Conservation (phyloP, 2,329 filamentous ascomycete species). For the Colletotrichum sp. region DNA sequence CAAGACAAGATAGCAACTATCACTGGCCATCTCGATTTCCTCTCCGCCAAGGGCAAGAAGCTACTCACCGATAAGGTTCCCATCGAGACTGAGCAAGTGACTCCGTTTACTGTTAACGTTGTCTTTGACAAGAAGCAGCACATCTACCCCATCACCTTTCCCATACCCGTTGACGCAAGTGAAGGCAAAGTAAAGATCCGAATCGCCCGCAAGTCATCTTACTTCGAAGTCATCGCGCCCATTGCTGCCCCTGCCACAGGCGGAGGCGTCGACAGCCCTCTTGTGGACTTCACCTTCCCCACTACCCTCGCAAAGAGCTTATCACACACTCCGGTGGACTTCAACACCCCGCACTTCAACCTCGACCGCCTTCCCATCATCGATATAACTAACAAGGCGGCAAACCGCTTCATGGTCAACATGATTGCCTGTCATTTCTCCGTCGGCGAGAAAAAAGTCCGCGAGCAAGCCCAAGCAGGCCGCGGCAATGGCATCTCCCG, state of each 20-base stretch:
- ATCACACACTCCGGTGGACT: slow-evolving; percentile 33
- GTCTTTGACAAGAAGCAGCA: slow-evolving; percentile 37
- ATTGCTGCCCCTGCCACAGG: slow-evolving; percentile 29
- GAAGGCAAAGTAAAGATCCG: slow-evolving; percentile 38
- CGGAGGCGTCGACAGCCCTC: neutral
- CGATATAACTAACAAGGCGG: slow-evolving; percentile 37
- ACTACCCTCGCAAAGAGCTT: slow-evolving; percentile 26
- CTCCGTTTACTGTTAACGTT: slow-evolving; percentile 45
- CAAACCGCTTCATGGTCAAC: slow-evolving; percentile 41
- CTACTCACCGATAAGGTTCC: slow-evolving; percentile 42
- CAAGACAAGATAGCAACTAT: slow-evolving; percentile 36
- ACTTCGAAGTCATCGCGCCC: slow-evolving; percentile 47
- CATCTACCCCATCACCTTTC: slow-evolving; percentile 41
- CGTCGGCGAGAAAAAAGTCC: slow-evolving; percentile 40
- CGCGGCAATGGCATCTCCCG: slow-evolving; percentile 24
- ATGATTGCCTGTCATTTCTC: slow-evolving; percentile 47
- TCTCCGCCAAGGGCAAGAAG: slow-evolving; percentile 34
- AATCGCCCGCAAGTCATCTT: slow-evolving; percentile 47
- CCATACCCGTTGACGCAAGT: slow-evolving; percentile 40
- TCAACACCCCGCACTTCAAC: slow-evolving; percentile 47
- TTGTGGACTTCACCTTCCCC: slow-evolving; percentile 43
- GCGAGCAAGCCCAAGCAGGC: slow-evolving; percentile 28
- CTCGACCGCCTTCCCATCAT: slow-evolving; percentile 50
- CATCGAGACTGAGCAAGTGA: slow-evolving; percentile 40
- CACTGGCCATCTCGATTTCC: slow-evolving; percentile 44